phyloP scores from a whole-genome alignment of 2,329 filamentous ascomycete genomes.

The Stemphylium beticola region DNA sequence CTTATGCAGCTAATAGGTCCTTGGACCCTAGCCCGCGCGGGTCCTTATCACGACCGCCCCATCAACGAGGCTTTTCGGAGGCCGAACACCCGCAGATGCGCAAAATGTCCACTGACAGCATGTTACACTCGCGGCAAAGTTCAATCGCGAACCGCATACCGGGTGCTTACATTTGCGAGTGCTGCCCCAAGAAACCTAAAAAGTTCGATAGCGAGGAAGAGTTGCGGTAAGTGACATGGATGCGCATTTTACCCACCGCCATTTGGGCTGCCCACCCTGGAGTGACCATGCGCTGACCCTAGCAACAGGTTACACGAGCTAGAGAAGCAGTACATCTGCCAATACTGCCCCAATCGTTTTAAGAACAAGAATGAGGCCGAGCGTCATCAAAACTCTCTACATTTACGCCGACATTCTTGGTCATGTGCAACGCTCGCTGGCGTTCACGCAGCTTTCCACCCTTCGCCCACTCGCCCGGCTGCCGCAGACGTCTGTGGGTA shows the following conservation, averaged over 20 bases:
- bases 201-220: constrained; percentile 89
- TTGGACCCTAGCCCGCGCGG: constrained; percentile 52
- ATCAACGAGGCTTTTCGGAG: constrained; percentile 52
- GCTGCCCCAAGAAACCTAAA: constrained; percentile 95
- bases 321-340: constrained; percentile 95
- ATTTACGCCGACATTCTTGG: constrained; percentile 93
- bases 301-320: constrained; percentile 77
- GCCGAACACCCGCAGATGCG: constrained; percentile 48
- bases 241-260: constrained; percentile 32
- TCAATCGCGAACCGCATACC: constrained; percentile 59
- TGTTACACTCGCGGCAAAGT: constrained; percentile 55
- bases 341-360: constrained; percentile 92
- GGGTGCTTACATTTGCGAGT: constrained; percentile 80
- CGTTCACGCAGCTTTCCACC: constrained; percentile 82
- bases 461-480: constrained; percentile 68
- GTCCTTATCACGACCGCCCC: constrained; percentile 48
- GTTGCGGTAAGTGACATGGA: constrained; percentile 69
- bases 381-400: constrained; percentile 92
- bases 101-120: constrained; percentile 57
- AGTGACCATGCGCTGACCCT: constrained; percentile 27
- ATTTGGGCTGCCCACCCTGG: constrained; percentile 19
- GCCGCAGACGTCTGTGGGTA: constrained; percentile 86
- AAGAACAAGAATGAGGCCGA: constrained; percentile 99
- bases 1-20: constrained; percentile 58
- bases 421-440: constrained; percentile 84